Evolutionary conservation across 805 yeast species (phyloP).

Genomic region (Cyberlindnera suaveolens): DNA sequence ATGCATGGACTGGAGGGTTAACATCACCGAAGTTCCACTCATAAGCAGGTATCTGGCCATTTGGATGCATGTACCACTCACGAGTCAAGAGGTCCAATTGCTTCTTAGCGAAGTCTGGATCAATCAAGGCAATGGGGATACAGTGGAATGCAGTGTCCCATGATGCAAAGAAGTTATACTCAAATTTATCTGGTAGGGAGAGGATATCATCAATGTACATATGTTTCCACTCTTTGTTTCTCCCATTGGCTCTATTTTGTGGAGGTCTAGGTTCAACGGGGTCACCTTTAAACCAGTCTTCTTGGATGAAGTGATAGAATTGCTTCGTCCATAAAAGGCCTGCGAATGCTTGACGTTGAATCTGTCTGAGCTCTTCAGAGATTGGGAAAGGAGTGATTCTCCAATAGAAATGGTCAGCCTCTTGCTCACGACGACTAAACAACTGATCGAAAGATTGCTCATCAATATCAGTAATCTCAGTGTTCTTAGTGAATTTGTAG

Average conservation of each 20-base stretch:
- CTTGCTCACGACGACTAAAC: constrained; percentile 68
- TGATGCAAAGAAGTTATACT: constrained; percentile 92
- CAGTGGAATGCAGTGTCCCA: constrained; percentile 98
- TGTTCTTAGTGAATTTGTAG: constrained; percentile 52
- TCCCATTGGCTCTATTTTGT: constrained; percentile 73
- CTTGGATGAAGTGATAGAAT: constrained; percentile 79
- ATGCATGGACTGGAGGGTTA: constrained; percentile 97
- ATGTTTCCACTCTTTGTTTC: constrained; percentile 87
- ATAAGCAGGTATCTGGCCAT: constrained; percentile 95
- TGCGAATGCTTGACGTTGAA: constrained; percentile 91
- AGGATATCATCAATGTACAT: constrained; percentile 81
- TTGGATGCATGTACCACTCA: constrained; percentile 98
- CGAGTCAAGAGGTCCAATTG: constrained; percentile 81
- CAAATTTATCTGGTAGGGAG: constrained; percentile 93
- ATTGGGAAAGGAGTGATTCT: constrained; percentile 80
- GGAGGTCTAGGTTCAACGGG: constrained; percentile 78
- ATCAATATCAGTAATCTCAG: constrained; percentile 32
- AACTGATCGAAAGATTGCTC: constrained; percentile 68
- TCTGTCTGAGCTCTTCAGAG: constrained; percentile 68
- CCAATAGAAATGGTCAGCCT: constrained; percentile 92
- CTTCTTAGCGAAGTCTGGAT: constrained; percentile 84
- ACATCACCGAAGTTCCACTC: constrained; percentile 96
- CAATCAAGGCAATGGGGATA: constrained; percentile 87
- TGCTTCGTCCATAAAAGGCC: constrained; percentile 93
- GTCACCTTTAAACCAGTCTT: constrained; percentile 85